Conservation (phyloP, 495 filamentous ascomycete species). For the Annulohypoxylon nitens region DNA sequence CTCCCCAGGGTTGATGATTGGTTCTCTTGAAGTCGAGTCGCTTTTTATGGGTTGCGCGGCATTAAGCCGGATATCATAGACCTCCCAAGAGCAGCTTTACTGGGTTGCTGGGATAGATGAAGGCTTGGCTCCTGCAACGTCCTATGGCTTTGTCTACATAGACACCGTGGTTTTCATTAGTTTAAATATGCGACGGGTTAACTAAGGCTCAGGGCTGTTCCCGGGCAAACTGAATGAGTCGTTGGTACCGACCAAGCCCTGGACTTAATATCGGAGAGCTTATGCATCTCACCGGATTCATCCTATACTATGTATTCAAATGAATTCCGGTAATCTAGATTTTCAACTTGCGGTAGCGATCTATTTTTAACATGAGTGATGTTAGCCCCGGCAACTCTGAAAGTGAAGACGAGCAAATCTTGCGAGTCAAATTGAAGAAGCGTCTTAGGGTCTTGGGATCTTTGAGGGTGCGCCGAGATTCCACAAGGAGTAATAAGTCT, state of each 20-base stretch:
- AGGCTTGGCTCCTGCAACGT: slow-evolving; percentile 44
- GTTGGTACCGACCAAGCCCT: slow-evolving; percentile 21
- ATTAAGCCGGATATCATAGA: slow-evolving; percentile 48
- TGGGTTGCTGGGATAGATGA: slow-evolving; percentile 47
- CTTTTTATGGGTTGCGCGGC: slow-evolving; percentile 48
- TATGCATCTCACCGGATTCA: slow-evolving; percentile 23
- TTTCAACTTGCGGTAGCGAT: slow-evolving; percentile 10
- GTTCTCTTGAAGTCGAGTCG: slow-evolving; percentile 39
- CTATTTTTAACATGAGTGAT: slow-evolving; percentile 11
- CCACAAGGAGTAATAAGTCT: slow-evolving; percentile 9
- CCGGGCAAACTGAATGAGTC: slow-evolving; percentile 26
- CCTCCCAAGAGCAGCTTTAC: slow-evolving; percentile 42
- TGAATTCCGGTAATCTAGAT: slow-evolving; percentile 16
- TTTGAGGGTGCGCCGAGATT: slow-evolving; percentile 20
- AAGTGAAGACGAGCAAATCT: slow-evolving; percentile 7
- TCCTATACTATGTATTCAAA: slow-evolving; percentile 6
- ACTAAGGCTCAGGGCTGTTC: slow-evolving; percentile 14
- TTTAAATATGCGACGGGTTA: slow-evolving; percentile 14
- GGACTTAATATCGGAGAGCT: slow-evolving; percentile 22
- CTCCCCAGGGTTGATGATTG: slow-evolving; percentile 45
- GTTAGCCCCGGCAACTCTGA: slow-evolving; percentile 15
- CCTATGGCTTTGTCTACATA: slow-evolving; percentile 29
- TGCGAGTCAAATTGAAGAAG: slow-evolving; percentile 12
- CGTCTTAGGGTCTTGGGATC: neutral
- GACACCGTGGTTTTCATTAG: slow-evolving; percentile 38